Evolutionary conservation across 1,284 basidiomycete genomes (phyloP).

Genomic region (Apiotrichum montevideense): DNA sequence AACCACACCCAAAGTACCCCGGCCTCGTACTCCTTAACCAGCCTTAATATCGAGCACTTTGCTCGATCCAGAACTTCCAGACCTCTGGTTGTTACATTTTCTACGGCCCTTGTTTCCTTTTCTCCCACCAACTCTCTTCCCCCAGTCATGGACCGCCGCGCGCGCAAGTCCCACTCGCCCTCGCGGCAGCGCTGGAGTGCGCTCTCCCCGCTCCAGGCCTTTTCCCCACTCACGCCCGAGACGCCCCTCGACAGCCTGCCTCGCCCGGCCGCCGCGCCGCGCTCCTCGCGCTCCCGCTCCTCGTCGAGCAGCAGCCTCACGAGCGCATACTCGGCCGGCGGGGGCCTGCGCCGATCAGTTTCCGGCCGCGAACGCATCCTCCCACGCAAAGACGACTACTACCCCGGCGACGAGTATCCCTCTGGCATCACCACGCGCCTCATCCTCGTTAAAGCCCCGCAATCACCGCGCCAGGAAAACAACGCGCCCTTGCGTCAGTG

Average conservation of each 20-base stretch:
- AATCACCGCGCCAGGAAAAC: slow-evolving; percentile 9
- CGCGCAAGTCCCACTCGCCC: slow-evolving; percentile 53
- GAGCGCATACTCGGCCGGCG: not conserved
- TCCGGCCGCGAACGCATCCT: slow-evolving; percentile 10
- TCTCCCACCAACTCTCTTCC: not conserved
- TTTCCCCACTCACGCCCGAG: slow-evolving; percentile 33
- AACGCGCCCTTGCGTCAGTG: slow-evolving; percentile 12
- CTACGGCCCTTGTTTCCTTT: not conserved
- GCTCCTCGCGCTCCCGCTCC: not conserved
- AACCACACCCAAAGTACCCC: too few relatives aligned
- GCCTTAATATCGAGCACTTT: too few relatives aligned
- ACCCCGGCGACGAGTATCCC: not conserved
- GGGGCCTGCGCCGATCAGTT: slow-evolving; percentile 8
- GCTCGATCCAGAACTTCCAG: too few relatives aligned
- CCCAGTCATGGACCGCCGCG: slow-evolving; percentile 4
- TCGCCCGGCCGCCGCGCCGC: not conserved
- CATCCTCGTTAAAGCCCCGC: slow-evolving; percentile 43
- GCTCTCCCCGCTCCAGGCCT: slow-evolving; percentile 40
- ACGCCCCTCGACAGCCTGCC: not conserved
- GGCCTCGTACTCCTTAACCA: too few relatives aligned
- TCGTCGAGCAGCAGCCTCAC: not conserved
- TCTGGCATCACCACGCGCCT: slow-evolving; percentile 25
- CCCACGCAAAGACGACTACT: slow-evolving; percentile 1
- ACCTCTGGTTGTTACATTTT: too few relatives aligned
- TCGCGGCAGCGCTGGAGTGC: slow-evolving; percentile 44